Conservation (phyloP, 2,329 filamentous ascomycete species). For the Myriosclerotinia duriaeana region DNA sequence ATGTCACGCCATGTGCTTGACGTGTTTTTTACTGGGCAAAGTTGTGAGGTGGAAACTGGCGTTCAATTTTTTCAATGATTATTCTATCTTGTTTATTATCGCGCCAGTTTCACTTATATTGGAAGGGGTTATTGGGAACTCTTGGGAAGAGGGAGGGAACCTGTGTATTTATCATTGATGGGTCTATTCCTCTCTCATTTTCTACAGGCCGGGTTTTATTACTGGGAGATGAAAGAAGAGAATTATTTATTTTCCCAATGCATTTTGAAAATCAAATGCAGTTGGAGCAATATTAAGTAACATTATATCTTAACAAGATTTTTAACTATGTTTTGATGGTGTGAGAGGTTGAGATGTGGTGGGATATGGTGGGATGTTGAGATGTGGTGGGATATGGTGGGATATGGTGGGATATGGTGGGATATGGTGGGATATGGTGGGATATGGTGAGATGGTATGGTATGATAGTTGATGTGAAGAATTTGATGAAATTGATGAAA, state of each 20-base stretch:
- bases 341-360: no score
- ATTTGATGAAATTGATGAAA: no score
- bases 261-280: background rate
- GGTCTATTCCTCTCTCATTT: background rate
- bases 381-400: no score
- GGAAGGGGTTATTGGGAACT: background rate
- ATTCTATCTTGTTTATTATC: constrained; percentile 11
- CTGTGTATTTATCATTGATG: constrained; percentile 19
- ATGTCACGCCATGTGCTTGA: constrained; percentile 5
- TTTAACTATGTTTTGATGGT: no score
- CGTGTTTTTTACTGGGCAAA: background rate
- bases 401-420: no score
- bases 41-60: constrained; percentile 11
- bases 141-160: constrained; percentile 9
- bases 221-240: constrained; percentile 2
- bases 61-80: constrained; percentile 14
- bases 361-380: no score
- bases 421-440: no score
- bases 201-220: background rate
- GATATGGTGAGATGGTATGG: no score
- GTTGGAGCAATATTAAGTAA: background rate
- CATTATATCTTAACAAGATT: background rate
- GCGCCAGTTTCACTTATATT: background rate
- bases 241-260: background rate
- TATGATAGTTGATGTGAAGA: no score